These are phyloP conservation scores for Aristolochia contorta DNA, from an alignment of 164 flowering plant genomes.

Conservation along the genomic window DNA sequence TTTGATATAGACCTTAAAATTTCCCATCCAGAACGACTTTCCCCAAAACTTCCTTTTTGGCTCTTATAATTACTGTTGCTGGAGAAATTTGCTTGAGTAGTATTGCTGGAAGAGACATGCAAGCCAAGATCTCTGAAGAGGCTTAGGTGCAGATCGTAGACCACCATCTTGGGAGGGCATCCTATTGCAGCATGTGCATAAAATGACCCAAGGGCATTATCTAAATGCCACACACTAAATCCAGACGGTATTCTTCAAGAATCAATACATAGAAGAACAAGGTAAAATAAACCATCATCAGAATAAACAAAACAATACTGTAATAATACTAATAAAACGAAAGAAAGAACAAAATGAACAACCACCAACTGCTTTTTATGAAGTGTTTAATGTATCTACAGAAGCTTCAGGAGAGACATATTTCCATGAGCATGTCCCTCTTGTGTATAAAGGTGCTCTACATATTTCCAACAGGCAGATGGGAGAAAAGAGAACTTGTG, in stretches of 20 bases:
- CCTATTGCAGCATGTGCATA: conserved; percentile 58
- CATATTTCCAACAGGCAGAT: no score
- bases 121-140: conserved; percentile 47
- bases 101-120: conserved; percentile 22
- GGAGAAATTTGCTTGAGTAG: conserved; percentile 20
- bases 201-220: conserved; percentile 77
- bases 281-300: no score
- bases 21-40: conserved; percentile 76
- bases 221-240: conserved; percentile 93
- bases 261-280: neutral
- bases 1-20: conserved; percentile 65
- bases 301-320: no score
- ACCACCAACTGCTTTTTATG: no score
- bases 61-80: conserved; percentile 16
- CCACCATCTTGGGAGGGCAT: conserved; percentile 36
- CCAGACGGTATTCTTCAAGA: conserved; percentile 32
- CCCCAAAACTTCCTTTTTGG: conserved; percentile 27
- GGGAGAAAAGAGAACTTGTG: no score
- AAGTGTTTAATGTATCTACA: no score
- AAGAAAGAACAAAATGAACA: no score
- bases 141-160: conserved; percentile 57
- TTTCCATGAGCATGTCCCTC: no score
- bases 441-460: no score
- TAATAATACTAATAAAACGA: no score
- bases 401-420: no score